Evolutionary conservation across 768 basidiomycete species (phyloP).

Genomic region (Ramaria sp.): DNA sequence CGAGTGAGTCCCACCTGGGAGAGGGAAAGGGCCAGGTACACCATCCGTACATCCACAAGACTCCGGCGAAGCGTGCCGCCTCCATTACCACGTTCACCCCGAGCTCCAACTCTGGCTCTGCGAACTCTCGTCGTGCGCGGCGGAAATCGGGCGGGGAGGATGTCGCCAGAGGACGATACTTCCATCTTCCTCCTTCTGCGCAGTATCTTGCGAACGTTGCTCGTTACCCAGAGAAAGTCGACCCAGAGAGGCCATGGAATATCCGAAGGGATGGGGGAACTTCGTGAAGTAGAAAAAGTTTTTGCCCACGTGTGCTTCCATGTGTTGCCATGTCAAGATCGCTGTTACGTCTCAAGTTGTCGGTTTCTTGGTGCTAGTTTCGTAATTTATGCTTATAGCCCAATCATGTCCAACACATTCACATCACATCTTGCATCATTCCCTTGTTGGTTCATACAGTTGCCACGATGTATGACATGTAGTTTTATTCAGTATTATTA

Average conservation of each 20-base stretch:
- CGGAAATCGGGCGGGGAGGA: not conserved
- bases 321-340: too few relatives aligned
- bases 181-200: constrained; percentile 6
- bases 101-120: not conserved
- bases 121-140: not conserved
- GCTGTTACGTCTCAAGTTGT: too few relatives aligned
- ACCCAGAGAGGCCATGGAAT: constrained; percentile 8
- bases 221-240: constrained; percentile 4
- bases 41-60: not conserved
- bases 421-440: too few relatives aligned
- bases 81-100: not conserved
- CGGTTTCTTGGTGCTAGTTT: too few relatives aligned
- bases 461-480: too few relatives aligned
- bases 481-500: too few relatives aligned
- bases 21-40: not conserved
- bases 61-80: not conserved
- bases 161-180: not conserved
- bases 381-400: too few relatives aligned
- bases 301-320: too few relatives aligned
- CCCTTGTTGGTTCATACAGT: too few relatives aligned
- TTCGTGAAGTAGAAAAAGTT: not conserved
- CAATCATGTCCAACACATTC: too few relatives aligned
- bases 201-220: constrained; percentile 7
- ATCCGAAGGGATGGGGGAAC: not conserved
- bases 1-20: not conserved